Evolutionary conservation across 257 asterid genomes (phyloP).

Genomic region (Dorcoceras hygrometricum): DNA sequence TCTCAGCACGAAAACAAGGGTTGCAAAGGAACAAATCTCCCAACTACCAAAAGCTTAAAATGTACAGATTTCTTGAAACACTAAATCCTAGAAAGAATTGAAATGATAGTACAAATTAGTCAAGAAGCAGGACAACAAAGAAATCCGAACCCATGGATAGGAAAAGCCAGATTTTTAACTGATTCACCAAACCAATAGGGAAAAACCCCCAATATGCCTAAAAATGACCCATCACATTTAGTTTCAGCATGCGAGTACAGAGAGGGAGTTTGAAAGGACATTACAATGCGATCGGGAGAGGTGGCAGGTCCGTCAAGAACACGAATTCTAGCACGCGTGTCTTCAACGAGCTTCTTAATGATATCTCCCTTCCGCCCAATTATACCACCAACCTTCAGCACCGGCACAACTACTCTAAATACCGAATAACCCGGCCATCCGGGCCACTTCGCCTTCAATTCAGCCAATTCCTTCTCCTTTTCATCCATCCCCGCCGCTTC

Average conservation of each 20-base stretch:
- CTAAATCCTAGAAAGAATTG: no score
- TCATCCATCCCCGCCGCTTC: constrained; percentile 17
- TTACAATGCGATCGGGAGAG: constrained; percentile 79
- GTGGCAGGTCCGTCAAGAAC: constrained; percentile 65
- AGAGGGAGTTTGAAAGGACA: neutral
- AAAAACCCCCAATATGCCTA: constrained; percentile 2
- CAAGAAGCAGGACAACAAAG: neutral
- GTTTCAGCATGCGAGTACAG: neutral
- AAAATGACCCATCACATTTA: neutral
- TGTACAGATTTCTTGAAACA: neutral
- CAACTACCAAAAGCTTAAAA: neutral
- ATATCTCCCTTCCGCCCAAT: constrained; percentile 89
- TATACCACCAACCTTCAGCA: constrained; percentile 75
- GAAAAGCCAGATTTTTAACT: neutral
- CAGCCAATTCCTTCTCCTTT: constrained; percentile 29
- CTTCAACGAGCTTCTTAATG: constrained; percentile 79
- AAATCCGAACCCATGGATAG: neutral
- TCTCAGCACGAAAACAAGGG: neutral
- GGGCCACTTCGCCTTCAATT: constrained; percentile 60
- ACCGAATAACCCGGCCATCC: constrained; percentile 89
- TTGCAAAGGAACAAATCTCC: neutral
- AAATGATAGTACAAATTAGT: neutral
- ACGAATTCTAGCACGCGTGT: constrained; percentile 72
- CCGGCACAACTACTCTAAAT: constrained; percentile 67
- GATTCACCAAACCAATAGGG: neutral